Conservation (phyloP, 75 land plant species). For the Adiantum capillusveneris region DNA sequence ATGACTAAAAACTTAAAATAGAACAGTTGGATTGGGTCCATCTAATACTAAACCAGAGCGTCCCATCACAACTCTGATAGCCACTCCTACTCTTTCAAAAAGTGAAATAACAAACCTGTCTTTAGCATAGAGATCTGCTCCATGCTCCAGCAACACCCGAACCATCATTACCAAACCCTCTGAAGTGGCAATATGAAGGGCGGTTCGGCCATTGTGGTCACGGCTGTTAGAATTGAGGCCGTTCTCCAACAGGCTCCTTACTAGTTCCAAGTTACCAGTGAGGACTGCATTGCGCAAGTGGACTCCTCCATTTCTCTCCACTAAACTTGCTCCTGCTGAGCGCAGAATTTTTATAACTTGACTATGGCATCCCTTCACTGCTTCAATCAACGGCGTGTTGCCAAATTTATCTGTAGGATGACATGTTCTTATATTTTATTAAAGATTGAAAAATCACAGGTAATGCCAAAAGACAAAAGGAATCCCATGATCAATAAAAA, state of each 20-base stretch:
- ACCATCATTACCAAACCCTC: constrained; percentile 28
- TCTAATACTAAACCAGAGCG: too few relatives aligned
- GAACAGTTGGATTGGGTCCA: too few relatives aligned
- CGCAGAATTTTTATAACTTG: constrained; percentile 20
- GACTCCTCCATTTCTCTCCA: constrained; percentile 22
- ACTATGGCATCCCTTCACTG: constrained; percentile 40
- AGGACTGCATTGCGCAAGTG: constrained; percentile 26
- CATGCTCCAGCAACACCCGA: constrained; percentile 24
- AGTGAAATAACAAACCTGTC: constrained; percentile 43
- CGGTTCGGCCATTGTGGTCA: constrained; percentile 28
- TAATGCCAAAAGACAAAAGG: too few relatives aligned
- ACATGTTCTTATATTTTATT: too few relatives aligned
- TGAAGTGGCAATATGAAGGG: constrained; percentile 40
- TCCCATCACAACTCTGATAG: too few relatives aligned
- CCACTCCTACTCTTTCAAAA: not conserved
- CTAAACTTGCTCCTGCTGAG: constrained; percentile 24
- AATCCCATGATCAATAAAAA: too few relatives aligned
- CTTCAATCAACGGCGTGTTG: constrained; percentile 42
- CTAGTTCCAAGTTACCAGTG: constrained; percentile 23
- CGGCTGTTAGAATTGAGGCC: constrained; percentile 35
- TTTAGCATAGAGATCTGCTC: constrained; percentile 29
- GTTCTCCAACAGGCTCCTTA: constrained; percentile 23
- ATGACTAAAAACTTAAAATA: too few relatives aligned
- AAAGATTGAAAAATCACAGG: too few relatives aligned
- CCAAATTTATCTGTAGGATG: constrained; percentile 38